Evolutionary conservation across 176 grass and related monocot species (phyloP), one percentile per base, ranked within the genome.

Genomic region (Tuctoria greenei): DNA sequence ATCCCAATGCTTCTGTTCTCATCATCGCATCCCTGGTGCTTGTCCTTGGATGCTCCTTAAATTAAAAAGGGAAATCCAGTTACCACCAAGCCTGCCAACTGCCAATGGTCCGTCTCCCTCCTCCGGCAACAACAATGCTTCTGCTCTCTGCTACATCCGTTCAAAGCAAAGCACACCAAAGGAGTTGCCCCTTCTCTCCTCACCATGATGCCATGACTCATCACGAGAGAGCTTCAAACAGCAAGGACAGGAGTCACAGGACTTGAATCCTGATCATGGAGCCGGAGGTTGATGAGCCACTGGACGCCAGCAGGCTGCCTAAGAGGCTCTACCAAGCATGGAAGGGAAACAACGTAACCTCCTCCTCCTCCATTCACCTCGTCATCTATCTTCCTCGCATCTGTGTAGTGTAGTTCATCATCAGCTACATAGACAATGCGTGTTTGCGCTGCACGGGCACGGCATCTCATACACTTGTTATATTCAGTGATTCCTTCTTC

Each of bases 321-420:
- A 84, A 42, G 81, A 73, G 69, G 73, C 69, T 90, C 20, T 93
- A 90, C 72, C 81, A 87, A 74, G 64, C 64, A 38, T 93, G 90
- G 90, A 87, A 85, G 35, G 90, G 90, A 25, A 93, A 87, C 73
- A 93, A 93, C 51, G 90, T 93, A 61, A 61, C 11, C 67, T 37
- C 8, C 14, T 17, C 15, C 38, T 35, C 8, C 44, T 31, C 1
- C 0, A 23, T 46, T 50, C 21, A 11, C 23, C n/a, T 61, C 10
- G 10, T 67, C 35, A 3, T 57, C 23, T 26, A 59, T 50, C 49
- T 37, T 20, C 10, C 0, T 20, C 7, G 11, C 12, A 0, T 35
- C 31, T 63, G 28, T 20, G 27, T 34, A 14, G 5, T 51, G n/a
- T n/a, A n/a, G n/a, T n/a, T n/a, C n/a, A n/a, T 51, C 47, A 31